These are phyloP conservation scores for Colletotrichum eleusines DNA, from an alignment of 2,329 filamentous ascomycete species.

Conservation along the genomic window DNA sequence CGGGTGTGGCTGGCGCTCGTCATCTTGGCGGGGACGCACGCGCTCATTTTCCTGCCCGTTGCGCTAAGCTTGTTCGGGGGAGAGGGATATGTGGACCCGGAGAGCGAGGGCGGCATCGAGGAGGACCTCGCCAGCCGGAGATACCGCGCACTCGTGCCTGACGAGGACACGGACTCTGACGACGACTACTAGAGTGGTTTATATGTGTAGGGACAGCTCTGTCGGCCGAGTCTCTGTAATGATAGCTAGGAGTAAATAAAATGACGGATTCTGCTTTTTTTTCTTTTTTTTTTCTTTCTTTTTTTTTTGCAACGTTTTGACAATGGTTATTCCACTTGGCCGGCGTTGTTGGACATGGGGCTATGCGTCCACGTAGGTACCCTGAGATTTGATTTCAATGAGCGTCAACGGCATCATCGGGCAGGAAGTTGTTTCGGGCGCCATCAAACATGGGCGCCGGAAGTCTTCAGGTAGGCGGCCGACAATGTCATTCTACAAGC, in stretches of 20 bases:
- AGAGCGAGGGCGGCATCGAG: conserved; percentile 88
- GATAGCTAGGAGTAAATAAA: conserved; percentile 25
- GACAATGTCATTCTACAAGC: background rate
- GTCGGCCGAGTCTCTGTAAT: conserved; percentile 2
- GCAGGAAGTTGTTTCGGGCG: background rate
- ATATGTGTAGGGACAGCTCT: background rate
- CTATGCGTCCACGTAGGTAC: background rate
- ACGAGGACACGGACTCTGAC: conserved; percentile 81
- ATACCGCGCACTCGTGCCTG: conserved; percentile 81
- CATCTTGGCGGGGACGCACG: conserved; percentile 87
- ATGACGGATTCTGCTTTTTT: conserved; percentile 3
- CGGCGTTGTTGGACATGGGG: background rate
- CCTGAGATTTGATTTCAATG: background rate
- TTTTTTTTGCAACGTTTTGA: background rate
- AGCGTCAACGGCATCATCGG: background rate
- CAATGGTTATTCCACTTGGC: background rate
- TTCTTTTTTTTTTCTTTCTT: background rate
- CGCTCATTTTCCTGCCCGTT: conserved; percentile 91
- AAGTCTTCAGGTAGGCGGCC: background rate
- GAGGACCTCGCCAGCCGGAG: conserved; percentile 86
- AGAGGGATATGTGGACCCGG: conserved; percentile 87
- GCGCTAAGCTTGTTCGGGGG: conserved; percentile 88
- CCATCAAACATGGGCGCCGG: background rate
- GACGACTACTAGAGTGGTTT: conserved; percentile 63
- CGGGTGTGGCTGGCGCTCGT: conserved; percentile 95